phyloP scores from a whole-genome alignment of 1,284 basidiomycete species.

The Melampsora medusae region DNA sequence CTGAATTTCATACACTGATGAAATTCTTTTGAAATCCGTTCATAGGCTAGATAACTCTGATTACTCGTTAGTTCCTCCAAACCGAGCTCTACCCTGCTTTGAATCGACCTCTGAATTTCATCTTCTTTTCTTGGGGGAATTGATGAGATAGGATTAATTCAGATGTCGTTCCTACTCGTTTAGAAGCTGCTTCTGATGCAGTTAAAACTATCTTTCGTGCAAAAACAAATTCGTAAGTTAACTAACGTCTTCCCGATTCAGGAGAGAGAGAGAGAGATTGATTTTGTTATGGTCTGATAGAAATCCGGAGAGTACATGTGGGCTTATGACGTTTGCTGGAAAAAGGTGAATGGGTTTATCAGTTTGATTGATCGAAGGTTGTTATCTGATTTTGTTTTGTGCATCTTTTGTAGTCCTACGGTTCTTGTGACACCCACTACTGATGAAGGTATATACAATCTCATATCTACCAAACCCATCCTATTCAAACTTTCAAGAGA shows the following conservation, averaged over 20 bases:
- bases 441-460: slow-evolving; percentile 69
- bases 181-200: slow-evolving; percentile 87
- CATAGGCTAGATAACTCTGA: slow-evolving; percentile 83
- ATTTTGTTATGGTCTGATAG: slow-evolving; percentile 54
- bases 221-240: slow-evolving; percentile 67
- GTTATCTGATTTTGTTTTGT: not conserved
- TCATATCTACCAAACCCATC: not conserved
- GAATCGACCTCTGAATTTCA: slow-evolving; percentile 53
- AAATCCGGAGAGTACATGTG: slow-evolving; percentile 95
- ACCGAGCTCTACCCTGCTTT: slow-evolving; percentile 9
- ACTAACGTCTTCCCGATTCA: not conserved
- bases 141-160: not conserved
- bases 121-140: slow-evolving; percentile 1
- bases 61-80: slow-evolving; percentile 67
- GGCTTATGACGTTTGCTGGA: slow-evolving; percentile 95
- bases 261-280: not conserved
- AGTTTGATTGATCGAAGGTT: slow-evolving; percentile 28
- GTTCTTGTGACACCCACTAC: slow-evolving; percentile 54
- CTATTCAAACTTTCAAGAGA: not conserved
- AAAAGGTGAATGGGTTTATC: slow-evolving; percentile 67
- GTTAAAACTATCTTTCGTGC: slow-evolving; percentile 85
- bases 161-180: slow-evolving; percentile 54
- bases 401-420: slow-evolving; percentile 14
- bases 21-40: not conserved
- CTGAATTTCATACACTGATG: not conserved